phyloP scores from a whole-genome alignment of 306 rosid species.

The Rosa rugosa region DNA sequence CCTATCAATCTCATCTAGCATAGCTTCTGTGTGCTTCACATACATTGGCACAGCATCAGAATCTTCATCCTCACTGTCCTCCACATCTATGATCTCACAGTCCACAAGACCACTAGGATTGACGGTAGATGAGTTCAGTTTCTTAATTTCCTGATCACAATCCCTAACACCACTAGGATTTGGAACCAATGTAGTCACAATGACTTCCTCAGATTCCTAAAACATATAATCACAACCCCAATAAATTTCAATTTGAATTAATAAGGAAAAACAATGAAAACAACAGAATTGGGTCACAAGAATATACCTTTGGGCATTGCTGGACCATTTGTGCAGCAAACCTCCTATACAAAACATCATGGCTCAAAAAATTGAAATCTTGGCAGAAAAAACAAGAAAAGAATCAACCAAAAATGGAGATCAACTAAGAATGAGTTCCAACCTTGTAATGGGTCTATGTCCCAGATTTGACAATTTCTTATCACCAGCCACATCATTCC shows the following conservation, averaged over 20 bases:
- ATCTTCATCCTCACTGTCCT: constrained; percentile 26
- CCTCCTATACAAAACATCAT: constrained; percentile 43
- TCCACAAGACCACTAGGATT: constrained; percentile 33
- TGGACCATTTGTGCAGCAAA: constrained; percentile 54
- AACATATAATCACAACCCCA: not conserved
- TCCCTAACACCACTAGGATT: constrained; percentile 2
- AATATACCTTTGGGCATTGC: constrained; percentile 34
- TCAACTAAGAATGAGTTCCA: not conserved
- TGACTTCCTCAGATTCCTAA: constrained; percentile 11
- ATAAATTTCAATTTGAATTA: not conserved
- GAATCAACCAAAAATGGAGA: not conserved
- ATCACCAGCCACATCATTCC: constrained; percentile 2
- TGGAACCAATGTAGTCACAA: not conserved
- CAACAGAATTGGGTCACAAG: not conserved
- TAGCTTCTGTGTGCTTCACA: constrained; percentile 62
- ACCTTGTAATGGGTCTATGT: constrained; percentile 31
- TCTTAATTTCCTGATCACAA: constrained; percentile 22
- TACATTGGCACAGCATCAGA: constrained; percentile 49
- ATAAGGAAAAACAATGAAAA: not conserved
- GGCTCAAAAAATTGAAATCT: not conserved
- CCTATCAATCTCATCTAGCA: constrained; percentile 51
- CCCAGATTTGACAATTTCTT: constrained; percentile 6
- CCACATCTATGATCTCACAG: constrained; percentile 39
- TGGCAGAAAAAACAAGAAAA: not conserved
- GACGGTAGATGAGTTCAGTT: constrained; percentile 20